A percentile compares a stretch with the other conserved stretches of the same genome.
These are phyloP conservation scores for Prinsepia uniflora DNA, from an alignment of 306 rosid genomes.

Conservation along the genomic window DNA sequence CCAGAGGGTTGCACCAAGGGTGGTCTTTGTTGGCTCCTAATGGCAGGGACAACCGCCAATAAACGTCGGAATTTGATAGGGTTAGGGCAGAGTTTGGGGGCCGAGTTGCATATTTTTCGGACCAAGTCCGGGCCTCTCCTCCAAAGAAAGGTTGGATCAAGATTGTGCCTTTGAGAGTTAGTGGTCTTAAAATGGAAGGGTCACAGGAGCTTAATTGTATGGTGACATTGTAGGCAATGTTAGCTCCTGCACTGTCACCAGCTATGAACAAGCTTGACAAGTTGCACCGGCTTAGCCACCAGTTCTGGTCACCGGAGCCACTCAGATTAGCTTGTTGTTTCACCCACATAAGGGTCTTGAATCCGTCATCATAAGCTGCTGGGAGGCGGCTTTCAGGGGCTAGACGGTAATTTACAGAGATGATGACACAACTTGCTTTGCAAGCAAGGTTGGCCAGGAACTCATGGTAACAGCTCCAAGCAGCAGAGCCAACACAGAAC, in stretches of 20 bases:
- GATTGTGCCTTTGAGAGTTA: conserved; percentile 48
- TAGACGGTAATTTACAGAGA: conserved; percentile 63
- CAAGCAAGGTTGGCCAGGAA: conserved; percentile 54
- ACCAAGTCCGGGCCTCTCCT: conserved; percentile 59
- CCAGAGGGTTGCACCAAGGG: conserved; percentile 67
- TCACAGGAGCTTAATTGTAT: conserved; percentile 33
- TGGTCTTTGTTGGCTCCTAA: conserved; percentile 63
- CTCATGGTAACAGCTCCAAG: conserved; percentile 86
- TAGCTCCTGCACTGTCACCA: conserved; percentile 96
- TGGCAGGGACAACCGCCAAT: conserved; percentile 79
- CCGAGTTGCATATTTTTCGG: conserved; percentile 52
- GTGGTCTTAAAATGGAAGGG: conserved; percentile 33
- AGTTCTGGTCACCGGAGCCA: conserved; percentile 35
- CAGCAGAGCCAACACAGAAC: conserved; percentile 86
- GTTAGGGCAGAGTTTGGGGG: conserved; percentile 53
- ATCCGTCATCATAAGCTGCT: conserved; percentile 68
- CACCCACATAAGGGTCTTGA: conserved; percentile 62
- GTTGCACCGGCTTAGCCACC: conserved; percentile 65
- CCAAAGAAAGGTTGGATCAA: conserved; percentile 92
- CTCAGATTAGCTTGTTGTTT: conserved; percentile 44
- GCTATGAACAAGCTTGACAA: conserved; percentile 42
- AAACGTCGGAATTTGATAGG: conserved; percentile 54
- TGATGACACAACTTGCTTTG: conserved; percentile 51
- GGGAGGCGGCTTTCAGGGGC: conserved; percentile 84
- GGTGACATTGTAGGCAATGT: conserved; percentile 69